Percentiles rank a stretch among this genome's conserved stretches.
Evolutionary conservation across 306 rosid genomes (phyloP).

Genomic region (Vigna unguiculata): DNA sequence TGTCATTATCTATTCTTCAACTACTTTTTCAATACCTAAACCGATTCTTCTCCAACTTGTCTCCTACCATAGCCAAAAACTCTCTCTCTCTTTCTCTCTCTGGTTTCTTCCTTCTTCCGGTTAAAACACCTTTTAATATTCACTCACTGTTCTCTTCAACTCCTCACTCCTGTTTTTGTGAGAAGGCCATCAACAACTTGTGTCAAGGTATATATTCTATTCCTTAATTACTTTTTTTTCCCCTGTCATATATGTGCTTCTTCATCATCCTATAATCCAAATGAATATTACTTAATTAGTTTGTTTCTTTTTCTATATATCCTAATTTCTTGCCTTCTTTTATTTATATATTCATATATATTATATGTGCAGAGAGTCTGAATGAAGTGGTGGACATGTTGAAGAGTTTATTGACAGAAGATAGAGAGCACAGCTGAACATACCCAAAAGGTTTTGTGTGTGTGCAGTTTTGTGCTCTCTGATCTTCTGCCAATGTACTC

Average conservation of each 20-base stretch:
- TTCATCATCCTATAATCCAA: constrained; percentile 25
- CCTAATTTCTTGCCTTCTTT: neutral
- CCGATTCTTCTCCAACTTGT: constrained; percentile 20
- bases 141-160: neutral
- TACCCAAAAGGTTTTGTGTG: constrained; percentile 48
- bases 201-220: constrained; percentile 16
- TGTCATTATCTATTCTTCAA: neutral
- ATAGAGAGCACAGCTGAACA: constrained; percentile 70
- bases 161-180: neutral
- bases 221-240: neutral
- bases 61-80: neutral
- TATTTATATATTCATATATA: too few relatives aligned
- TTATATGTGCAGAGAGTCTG: neutral
- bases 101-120: neutral
- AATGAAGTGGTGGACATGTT: neutral
- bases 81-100: neutral
- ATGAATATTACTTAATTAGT: neutral
- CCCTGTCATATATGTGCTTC: neutral
- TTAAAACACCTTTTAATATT: neutral
- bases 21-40: constrained; percentile 30
- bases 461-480: constrained; percentile 63
- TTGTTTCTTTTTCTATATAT: neutral
- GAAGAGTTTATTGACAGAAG: constrained; percentile 57
- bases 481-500: constrained; percentile 54
- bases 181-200: neutral